Percentiles rank a stretch among this genome's conserved stretches.
Conservation (phyloP, 1,284 basidiomycete species). For the Trametes polyzona region DNA sequence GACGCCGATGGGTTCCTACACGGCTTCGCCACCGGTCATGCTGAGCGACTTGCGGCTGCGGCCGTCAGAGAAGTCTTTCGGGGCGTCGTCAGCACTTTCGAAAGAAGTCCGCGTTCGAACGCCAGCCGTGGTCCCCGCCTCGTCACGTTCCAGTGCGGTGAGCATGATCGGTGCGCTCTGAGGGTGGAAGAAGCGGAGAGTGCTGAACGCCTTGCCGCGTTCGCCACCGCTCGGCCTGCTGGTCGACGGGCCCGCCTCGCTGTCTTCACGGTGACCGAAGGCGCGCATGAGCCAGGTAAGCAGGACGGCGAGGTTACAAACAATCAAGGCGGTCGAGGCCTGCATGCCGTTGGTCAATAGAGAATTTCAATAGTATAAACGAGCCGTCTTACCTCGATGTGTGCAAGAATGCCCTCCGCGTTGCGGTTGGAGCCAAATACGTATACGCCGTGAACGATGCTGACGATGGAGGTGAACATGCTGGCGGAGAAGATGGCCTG, state of each 20-base stretch:
- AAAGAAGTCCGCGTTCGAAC: neutral
- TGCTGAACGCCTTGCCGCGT: constrained; percentile 8
- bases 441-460: constrained; percentile 30
- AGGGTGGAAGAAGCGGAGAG: constrained; percentile 24
- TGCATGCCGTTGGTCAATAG: neutral
- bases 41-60: neutral
- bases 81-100: neutral
- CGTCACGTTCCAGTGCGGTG: constrained; percentile 5
- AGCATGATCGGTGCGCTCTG: constrained; percentile 14
- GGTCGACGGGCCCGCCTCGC: constrained; percentile 7
- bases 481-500: constrained; percentile 34
- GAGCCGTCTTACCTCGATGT: constrained; percentile 24
- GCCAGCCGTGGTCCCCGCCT: neutral
- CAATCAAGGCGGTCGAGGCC: constrained; percentile 30
- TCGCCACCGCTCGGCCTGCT: constrained; percentile 1
- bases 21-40: neutral
- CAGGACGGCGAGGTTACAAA: constrained; percentile 33
- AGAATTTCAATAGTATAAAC: too few relatives aligned
- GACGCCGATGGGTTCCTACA: neutral
- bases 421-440: constrained; percentile 27
- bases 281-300: constrained; percentile 27
- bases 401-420: constrained; percentile 27
- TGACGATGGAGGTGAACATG: constrained; percentile 31
- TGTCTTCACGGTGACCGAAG: constrained; percentile 19
- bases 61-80: neutral